These are phyloP conservation scores for Flaveria robusta DNA, from an alignment of 129 eudicot species.

Conservation along the genomic window DNA sequence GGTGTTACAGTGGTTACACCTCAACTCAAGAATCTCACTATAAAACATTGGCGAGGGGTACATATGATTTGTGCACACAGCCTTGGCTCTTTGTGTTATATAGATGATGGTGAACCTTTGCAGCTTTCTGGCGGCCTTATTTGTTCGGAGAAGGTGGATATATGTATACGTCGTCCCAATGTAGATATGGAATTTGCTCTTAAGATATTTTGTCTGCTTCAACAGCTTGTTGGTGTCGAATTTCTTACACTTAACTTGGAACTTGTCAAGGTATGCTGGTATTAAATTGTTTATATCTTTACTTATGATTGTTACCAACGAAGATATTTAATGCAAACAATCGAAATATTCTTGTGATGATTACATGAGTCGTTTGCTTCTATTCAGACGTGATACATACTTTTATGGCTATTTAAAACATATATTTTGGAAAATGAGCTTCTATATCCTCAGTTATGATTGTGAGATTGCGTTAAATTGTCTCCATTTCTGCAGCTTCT, in stretches of 20 bases:
- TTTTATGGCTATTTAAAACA: too few relatives aligned
- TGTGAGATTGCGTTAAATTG: too few relatives aligned
- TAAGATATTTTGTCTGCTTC: neutral
- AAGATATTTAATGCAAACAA: too few relatives aligned
- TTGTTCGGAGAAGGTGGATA: slow-evolving; percentile 15
- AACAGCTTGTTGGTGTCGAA: slow-evolving; percentile 7
- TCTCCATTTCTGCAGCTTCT: neutral
- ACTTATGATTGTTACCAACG: too few relatives aligned
- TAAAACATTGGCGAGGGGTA: neutral
- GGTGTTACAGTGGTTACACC: slow-evolving; percentile 20
- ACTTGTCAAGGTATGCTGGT: slow-evolving; percentile 11
- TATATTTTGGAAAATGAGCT: too few relatives aligned
- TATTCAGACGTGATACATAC: too few relatives aligned
- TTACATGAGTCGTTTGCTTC: too few relatives aligned
- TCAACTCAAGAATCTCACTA: slow-evolving; percentile 19
- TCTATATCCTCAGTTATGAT: neutral
- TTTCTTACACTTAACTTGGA: slow-evolving; percentile 20
- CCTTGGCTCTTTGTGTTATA: slow-evolving; percentile 5
- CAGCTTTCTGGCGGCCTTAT: neutral
- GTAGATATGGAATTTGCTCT: neutral
- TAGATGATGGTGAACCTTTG: neutral
- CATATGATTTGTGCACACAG: slow-evolving; percentile 14
- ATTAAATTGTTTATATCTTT: neutral
- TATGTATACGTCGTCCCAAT: neutral
- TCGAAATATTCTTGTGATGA: too few relatives aligned